phyloP scores from a whole-genome alignment of 805 yeast species.

The Wickerhamomyces chambardii region DNA sequence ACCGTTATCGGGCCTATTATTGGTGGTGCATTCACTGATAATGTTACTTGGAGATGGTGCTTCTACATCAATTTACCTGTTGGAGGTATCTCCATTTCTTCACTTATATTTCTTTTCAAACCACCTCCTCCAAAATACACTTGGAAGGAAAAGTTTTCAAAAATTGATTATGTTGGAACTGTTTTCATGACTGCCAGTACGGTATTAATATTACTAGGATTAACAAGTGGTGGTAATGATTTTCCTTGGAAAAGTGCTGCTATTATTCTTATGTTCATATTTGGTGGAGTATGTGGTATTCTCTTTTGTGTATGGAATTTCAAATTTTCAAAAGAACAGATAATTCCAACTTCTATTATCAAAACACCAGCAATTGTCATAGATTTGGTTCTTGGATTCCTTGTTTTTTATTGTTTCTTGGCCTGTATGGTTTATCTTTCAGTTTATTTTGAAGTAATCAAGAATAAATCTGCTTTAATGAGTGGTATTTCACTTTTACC shows the following conservation, averaged over 20 bases:
- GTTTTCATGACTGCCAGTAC: constrained; percentile 30
- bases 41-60: constrained; percentile 70
- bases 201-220: constrained; percentile 35
- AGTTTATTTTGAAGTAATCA: constrained; percentile 42
- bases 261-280: constrained; percentile 35
- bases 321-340: constrained; percentile 32
- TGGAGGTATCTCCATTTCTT: constrained; percentile 39
- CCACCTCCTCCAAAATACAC: constrained; percentile 39
- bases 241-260: constrained; percentile 48
- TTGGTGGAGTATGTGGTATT: constrained; percentile 31
- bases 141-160: constrained; percentile 25
- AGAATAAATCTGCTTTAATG: constrained; percentile 16
- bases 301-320: constrained; percentile 32
- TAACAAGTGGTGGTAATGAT: constrained; percentile 46
- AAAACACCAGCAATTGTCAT: constrained; percentile 22
- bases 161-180: constrained; percentile 43
- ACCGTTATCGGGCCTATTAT: constrained; percentile 53
- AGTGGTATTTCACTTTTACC: constrained; percentile 16
- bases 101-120: constrained; percentile 30
- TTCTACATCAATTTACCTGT: constrained; percentile 63
- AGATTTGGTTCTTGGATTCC: no score
- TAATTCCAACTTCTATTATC: constrained; percentile 34
- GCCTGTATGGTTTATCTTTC: constrained; percentile 25
- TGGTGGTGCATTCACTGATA: constrained; percentile 56
- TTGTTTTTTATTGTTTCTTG: constrained; percentile 28